Base-by-base conservation (phyloP, 306 rosid genomes). In the Dryas drummondii region DNA sequence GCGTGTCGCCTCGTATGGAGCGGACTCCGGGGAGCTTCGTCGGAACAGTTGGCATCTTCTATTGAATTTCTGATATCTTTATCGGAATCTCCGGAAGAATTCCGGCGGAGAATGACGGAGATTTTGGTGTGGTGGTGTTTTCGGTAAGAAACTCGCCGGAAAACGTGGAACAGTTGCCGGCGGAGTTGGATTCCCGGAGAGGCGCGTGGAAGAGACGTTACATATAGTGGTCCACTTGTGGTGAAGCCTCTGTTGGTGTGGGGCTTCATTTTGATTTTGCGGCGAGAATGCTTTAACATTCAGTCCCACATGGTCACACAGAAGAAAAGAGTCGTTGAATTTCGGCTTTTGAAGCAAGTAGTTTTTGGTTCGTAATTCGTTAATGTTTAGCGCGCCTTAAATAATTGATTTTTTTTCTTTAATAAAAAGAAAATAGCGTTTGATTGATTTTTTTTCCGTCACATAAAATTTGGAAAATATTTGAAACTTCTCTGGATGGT, bases 1-100 rank as follows among this genome's bases (percentile, higher is more conserved):
- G 88, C 90, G 17, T 76, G 78, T 62, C 98, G 83, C 80, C 97
- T 87, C 55, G 71, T 54, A 48, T 76, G 79, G 50, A 72, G 71
- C 27, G 59, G 14, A 32, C 51, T 48, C 53, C 66, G 41, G 26
- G 70, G 51, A 72, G 72, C 74, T 70, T 37, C 75, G 22, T 54
- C 53, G 42, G 64, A 51, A 1, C 12, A 40, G 7, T 79, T 79
- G 0, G 48, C 82, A 16, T 37, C 10, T 16, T 77, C 74, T 32
- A 26, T 52, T 0, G 78, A 71, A 56, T 58, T 42, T 5, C 45
- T 26, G 79, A 49, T 49, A 2, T 13, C 54, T 12, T 15, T 52
- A 75, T 70, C 76, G 51, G 78, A 26, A 48, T 76, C 83, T 40
- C 42, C 58, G 0, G 84, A 61, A 9, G 40, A 47, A 64, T 67